These are phyloP conservation scores for Russula sp. DNA, from an alignment of 768 basidiomycete species.

Conservation along the genomic window DNA sequence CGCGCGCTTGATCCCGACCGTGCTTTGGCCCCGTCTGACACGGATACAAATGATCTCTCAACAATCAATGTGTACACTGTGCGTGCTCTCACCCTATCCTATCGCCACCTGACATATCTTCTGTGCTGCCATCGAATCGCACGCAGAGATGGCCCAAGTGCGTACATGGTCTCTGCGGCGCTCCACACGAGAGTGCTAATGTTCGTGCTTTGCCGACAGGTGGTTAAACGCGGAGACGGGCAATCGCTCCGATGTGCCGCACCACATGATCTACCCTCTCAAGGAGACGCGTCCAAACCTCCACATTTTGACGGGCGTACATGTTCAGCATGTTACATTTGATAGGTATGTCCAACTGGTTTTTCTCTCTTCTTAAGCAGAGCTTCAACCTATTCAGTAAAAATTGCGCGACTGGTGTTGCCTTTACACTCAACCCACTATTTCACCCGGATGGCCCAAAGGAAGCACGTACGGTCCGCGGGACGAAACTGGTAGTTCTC, in stretches of 20 bases:
- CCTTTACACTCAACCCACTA: slow-evolving; percentile 31
- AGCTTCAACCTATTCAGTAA: slow-evolving; percentile 24
- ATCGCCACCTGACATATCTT: no score
- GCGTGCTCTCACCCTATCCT: neutral
- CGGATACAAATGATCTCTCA: slow-evolving; percentile 26
- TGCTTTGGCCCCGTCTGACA: slow-evolving; percentile 13
- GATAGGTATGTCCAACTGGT: slow-evolving; percentile 28
- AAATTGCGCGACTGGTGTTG: slow-evolving; percentile 35
- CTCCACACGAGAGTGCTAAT: neutral
- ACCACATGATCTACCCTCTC: slow-evolving; percentile 33
- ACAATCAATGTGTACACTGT: slow-evolving; percentile 29
- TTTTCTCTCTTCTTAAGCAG: neutral
- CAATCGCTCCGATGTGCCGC: slow-evolving; percentile 50
- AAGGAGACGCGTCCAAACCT: slow-evolving; percentile 32
- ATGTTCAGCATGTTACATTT: slow-evolving; percentile 34
- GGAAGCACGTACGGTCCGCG: slow-evolving; percentile 26
- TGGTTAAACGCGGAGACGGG: slow-evolving; percentile 50
- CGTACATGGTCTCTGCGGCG: slow-evolving; percentile 9
- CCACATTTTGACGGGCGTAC: slow-evolving; percentile 30
- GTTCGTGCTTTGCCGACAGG: slow-evolving; percentile 31
- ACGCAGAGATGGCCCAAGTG: slow-evolving; percentile 51
- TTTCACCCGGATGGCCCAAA: slow-evolving; percentile 23
- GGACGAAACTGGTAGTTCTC: slow-evolving; percentile 35
- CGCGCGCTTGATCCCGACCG: slow-evolving; percentile 25
- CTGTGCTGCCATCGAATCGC: slow-evolving; percentile 9